These are phyloP conservation scores for Cercospora sp. DNA, from an alignment of 2,329 filamentous ascomycete species.

Conservation along the genomic window DNA sequence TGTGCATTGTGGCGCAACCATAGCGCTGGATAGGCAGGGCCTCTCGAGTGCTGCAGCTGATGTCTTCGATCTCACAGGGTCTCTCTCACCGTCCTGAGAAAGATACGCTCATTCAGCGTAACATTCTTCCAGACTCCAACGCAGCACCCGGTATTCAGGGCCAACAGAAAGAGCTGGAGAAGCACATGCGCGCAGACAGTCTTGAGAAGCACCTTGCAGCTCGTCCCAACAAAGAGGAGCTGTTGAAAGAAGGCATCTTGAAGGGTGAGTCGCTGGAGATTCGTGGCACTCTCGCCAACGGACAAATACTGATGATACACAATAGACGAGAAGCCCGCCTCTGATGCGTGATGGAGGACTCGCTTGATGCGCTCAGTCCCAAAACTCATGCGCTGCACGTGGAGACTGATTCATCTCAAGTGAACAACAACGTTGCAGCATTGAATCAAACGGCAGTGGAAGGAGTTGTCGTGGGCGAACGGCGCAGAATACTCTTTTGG, in stretches of 20 bases:
- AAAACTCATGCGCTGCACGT: not conserved
- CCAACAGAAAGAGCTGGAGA: slow-evolving; percentile 80
- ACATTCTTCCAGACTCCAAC: slow-evolving; percentile 78
- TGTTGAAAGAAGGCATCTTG: slow-evolving; percentile 79
- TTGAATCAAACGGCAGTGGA: not conserved
- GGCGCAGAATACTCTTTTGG: not conserved
- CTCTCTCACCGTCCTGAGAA: slow-evolving; percentile 66
- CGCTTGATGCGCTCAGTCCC: not conserved
- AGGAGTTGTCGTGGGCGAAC: not conserved
- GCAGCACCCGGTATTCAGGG: slow-evolving; percentile 78
- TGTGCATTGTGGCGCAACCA: not conserved
- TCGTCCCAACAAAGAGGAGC: slow-evolving; percentile 71
- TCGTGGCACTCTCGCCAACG: not conserved
- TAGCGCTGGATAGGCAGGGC: not conserved
- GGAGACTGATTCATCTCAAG: not conserved
- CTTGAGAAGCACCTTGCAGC: slow-evolving; percentile 84
- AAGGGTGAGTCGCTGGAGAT: slow-evolving; percentile 38
- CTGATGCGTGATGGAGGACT: not conserved
- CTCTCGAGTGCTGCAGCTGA: not conserved
- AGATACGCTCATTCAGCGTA: slow-evolving; percentile 76
- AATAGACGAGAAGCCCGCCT: not conserved
- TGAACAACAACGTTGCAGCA: not conserved
- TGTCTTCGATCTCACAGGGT: slow-evolving; percentile 37
- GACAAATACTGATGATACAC: not conserved
- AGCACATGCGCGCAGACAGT: slow-evolving; percentile 81